phyloP scores from a whole-genome alignment of 2,329 filamentous ascomycete genomes.

The Fusarium sp. region DNA sequence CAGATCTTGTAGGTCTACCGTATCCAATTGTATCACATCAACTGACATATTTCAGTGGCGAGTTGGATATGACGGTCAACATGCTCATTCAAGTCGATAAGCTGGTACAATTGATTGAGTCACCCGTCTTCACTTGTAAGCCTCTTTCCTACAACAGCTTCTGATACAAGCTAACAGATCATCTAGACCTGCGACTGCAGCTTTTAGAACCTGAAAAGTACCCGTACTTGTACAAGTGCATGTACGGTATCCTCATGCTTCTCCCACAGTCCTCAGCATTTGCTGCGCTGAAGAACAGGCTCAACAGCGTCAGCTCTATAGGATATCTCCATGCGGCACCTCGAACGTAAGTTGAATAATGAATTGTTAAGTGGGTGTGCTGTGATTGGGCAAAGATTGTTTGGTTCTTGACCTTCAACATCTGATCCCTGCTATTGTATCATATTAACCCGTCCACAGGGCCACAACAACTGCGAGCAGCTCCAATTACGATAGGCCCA shows the following conservation, averaged over 20 bases:
- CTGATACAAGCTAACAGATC: slow-evolving; percentile 1
- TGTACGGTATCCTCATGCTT: slow-evolving; percentile 97
- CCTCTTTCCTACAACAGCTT: slow-evolving; percentile 4
- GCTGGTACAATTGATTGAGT: slow-evolving; percentile 94
- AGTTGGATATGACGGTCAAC: slow-evolving; percentile 98
- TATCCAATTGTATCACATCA: background rate
- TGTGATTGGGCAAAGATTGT: background rate
- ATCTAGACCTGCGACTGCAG: slow-evolving; percentile 87
- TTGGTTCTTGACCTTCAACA: background rate
- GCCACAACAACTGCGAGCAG: slow-evolving; percentile 63
- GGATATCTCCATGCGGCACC: slow-evolving; percentile 90
- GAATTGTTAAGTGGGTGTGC: background rate
- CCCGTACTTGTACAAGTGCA: slow-evolving; percentile 95
- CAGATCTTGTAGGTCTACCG: slow-evolving; percentile 83
- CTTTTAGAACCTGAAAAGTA: slow-evolving; percentile 95
- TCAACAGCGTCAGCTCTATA: slow-evolving; percentile 97
- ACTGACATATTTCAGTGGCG: slow-evolving; percentile 72
- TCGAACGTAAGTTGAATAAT: slow-evolving; percentile 70
- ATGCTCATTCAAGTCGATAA: slow-evolving; percentile 99
- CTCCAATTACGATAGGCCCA: slow-evolving; percentile 77
- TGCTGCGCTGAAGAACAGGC: slow-evolving; percentile 92
- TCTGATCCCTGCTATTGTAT: no score
- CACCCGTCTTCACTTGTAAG: slow-evolving; percentile 96
- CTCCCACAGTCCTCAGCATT: slow-evolving; percentile 98
- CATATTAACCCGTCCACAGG: slow-evolving; percentile 47